Evolutionary conservation across 2,329 filamentous ascomycete genomes (phyloP).

Genomic region (Shiraia sp.): DNA sequence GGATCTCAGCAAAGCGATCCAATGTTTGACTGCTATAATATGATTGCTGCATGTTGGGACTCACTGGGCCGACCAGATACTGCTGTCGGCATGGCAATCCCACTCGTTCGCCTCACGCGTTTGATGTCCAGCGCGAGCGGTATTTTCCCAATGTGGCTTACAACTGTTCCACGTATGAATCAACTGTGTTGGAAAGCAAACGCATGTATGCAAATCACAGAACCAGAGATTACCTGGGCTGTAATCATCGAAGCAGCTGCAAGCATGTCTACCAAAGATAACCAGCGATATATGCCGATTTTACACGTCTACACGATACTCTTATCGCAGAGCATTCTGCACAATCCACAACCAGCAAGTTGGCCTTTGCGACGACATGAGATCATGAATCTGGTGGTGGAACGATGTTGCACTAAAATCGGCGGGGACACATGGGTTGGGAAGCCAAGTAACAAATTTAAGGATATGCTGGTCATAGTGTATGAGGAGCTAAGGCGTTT

Average conservation of each 20-base stretch:
- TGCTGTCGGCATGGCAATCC: slow-evolving; percentile 29
- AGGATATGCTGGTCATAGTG: slow-evolving; percentile 24
- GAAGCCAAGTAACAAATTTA: slow-evolving; percentile 27
- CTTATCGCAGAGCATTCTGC: slow-evolving; percentile 32
- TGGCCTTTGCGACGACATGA: slow-evolving; percentile 23
- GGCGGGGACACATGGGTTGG: slow-evolving; percentile 20
- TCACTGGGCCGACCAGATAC: slow-evolving; percentile 28
- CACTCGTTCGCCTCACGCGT: slow-evolving; percentile 34
- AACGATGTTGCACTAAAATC: slow-evolving; percentile 31
- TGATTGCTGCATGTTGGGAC: slow-evolving; percentile 30
- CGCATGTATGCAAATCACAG: slow-evolving; percentile 20
- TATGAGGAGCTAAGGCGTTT: slow-evolving; percentile 32
- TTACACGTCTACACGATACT: slow-evolving; percentile 38
- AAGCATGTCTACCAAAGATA: not conserved
- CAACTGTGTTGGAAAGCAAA: slow-evolving; percentile 37
- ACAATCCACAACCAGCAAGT: slow-evolving; percentile 9
- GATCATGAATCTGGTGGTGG: slow-evolving; percentile 29
- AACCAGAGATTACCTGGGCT: slow-evolving; percentile 25
- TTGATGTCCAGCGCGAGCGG: slow-evolving; percentile 29
- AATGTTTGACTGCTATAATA: slow-evolving; percentile 28
- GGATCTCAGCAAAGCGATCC: slow-evolving; percentile 5
- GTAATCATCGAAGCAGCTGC: slow-evolving; percentile 24
- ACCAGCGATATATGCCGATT: slow-evolving; percentile 24
- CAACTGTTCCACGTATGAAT: slow-evolving; percentile 22
- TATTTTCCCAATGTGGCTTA: slow-evolving; percentile 28